These are phyloP conservation scores for Guadua angustifolia DNA, from an alignment of 176 grass and related monocot genomes.

Conservation along the genomic window DNA sequence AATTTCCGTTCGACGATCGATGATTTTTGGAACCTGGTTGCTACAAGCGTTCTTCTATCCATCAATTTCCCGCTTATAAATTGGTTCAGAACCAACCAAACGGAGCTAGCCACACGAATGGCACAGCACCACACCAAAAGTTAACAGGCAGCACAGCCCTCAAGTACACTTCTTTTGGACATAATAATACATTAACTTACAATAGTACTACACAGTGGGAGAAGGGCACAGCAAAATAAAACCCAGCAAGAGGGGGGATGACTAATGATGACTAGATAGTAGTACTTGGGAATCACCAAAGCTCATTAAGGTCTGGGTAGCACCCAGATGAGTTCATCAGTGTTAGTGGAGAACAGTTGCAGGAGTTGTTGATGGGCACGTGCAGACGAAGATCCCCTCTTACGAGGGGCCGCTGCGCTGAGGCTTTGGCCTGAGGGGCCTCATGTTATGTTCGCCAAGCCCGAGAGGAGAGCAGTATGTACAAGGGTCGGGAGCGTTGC, in stretches of 20 bases:
- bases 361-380: conserved; percentile 77
- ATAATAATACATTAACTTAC: not conserved
- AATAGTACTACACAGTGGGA: not conserved
- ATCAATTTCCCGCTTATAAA: conserved; percentile 22
- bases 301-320: conserved; percentile 38
- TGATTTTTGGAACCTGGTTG: not conserved
- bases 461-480: conserved; percentile 32
- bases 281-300: conserved; percentile 38
- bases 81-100: not conserved
- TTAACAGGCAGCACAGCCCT: not conserved
- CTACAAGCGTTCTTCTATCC: not conserved
- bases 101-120: not conserved
- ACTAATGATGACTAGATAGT: conserved; percentile 11
- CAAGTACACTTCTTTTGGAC: not conserved
- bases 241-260: not conserved
- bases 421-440: conserved; percentile 7
- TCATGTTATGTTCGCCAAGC: conserved; percentile 43
- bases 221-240: not conserved
- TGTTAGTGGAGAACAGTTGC: conserved; percentile 57
- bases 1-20: no score
- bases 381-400: conserved; percentile 50
- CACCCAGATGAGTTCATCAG: conserved; percentile 46
- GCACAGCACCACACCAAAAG: not conserved
- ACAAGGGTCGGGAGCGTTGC: conserved; percentile 3
- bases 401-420: conserved; percentile 36